Conservation (phyloP, 306 rosid species). For the Canavalia gladiata region DNA sequence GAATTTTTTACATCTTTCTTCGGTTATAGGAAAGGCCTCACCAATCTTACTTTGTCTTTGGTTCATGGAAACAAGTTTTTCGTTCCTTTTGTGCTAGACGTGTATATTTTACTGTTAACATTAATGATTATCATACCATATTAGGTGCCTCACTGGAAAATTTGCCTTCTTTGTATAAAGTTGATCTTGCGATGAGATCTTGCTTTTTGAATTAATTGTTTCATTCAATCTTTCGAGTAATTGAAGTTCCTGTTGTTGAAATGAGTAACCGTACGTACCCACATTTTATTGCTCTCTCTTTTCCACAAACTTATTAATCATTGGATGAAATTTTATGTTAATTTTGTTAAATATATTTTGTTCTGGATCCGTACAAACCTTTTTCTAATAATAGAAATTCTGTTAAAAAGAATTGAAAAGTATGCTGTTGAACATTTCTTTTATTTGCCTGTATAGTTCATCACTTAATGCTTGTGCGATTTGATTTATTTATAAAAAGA, state of each 20-base stretch:
- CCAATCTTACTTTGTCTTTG: conserved; percentile 15
- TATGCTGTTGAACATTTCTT: background rate
- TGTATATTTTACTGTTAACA: conserved; percentile 50
- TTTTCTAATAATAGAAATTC: too few species aligned
- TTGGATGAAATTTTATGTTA: background rate
- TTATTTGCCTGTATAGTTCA: background rate
- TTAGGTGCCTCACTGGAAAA: conserved; percentile 10
- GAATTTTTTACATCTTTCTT: conserved; percentile 18
- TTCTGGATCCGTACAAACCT: background rate
- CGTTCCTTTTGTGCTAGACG: conserved; percentile 31
- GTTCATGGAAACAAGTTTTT: background rate
- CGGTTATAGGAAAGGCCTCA: conserved; percentile 28
- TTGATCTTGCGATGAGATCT: conserved; percentile 25
- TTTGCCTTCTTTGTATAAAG: conserved; percentile 32
- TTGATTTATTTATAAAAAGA: background rate
- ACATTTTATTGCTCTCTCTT: background rate
- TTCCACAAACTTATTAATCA: background rate
- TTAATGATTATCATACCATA: conserved; percentile 22
- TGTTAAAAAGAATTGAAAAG: background rate
- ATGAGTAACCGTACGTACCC: background rate
- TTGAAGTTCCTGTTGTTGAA: conserved; percentile 17
- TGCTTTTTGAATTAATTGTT: conserved; percentile 34
- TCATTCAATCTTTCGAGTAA: background rate
- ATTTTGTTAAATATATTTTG: background rate
- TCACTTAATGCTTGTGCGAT: background rate